A percentile compares a stretch with the other conserved stretches of the same genome.
Evolutionary conservation across 2,329 filamentous ascomycete genomes (phyloP).

Genomic region (Talaromyces sp.): DNA sequence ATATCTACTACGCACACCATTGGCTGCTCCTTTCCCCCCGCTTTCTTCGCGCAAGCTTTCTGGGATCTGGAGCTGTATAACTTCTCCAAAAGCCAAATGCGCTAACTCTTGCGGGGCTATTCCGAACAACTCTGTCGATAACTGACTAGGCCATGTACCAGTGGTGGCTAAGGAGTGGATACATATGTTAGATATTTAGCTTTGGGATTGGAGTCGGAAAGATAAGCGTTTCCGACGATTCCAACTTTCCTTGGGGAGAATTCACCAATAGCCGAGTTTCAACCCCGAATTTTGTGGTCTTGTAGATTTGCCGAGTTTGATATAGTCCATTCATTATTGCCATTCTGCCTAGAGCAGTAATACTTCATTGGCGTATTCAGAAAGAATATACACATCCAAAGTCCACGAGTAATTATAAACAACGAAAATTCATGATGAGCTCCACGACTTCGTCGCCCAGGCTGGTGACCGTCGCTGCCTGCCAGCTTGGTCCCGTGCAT

Average conservation of each 20-base stretch:
- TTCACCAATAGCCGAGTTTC: conserved; percentile 1
- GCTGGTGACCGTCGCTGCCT: conserved; percentile 35
- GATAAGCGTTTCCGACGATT: conserved; percentile 2
- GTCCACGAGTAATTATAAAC: background rate
- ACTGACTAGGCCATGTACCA: background rate
- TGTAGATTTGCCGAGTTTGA: background rate
- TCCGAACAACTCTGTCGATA: background rate
- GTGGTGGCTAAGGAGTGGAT: background rate
- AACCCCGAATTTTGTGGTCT: conserved; percentile 1
- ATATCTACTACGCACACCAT: background rate
- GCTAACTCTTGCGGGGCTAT: background rate
- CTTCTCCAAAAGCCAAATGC: background rate
- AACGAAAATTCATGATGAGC: conserved; percentile 2
- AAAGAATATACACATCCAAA: background rate
- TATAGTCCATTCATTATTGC: conserved; percentile 1
- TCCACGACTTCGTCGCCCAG: conserved; percentile 6
- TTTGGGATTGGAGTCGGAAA: conserved; percentile 1
- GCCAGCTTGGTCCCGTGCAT: conserved; percentile 48
- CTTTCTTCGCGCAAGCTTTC: background rate
- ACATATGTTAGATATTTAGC: background rate
- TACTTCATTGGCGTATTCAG: background rate
- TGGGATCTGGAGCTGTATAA: background rate
- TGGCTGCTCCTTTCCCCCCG: background rate
- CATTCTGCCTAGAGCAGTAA: background rate
- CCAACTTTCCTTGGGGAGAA: background rate